Base-by-base conservation (phyloP, 345 rosid species). In the Corchorus capsularis region DNA sequence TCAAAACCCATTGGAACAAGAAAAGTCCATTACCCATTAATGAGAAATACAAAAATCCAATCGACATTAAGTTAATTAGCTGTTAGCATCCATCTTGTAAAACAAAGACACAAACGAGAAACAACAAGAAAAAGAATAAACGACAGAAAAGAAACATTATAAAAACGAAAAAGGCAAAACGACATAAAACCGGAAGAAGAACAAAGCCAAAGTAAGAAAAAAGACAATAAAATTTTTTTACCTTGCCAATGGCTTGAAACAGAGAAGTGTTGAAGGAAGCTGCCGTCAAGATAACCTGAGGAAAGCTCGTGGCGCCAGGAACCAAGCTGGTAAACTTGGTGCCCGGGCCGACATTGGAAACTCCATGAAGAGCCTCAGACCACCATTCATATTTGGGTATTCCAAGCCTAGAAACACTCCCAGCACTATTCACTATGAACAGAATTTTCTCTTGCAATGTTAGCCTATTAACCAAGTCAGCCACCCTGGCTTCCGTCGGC, bases 361-460 rank as follows among this genome's bases (percentile, higher is more conserved):
- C 96, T 39, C 99, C 99, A 53, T 95, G 99, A 75, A 95, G 81
- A 43, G 98, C 99, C 87, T 95, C 99, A 0, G 97, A 92, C 99
- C 98, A 96, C 99, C 99, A 96, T 79, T 88, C 88, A 63, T 93
- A 96, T 61, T 77, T 82, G 1, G 99, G 99, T 50, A 93, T 89
- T 55, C 99, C 98, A 3, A 96, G 93, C 14, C 91, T 71, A 35
- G 79, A 78, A 75, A 96, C 97, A 37, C 86, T 89, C 20, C 84
- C 86, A 0, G 97, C 88, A 20, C 17, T 35, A 69, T 80, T 73
- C 79, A 85, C 90, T 79, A 93, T 65, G 81, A 87, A 89, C 4
- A 79, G 59, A 0, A 93, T 85, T 76, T 96, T 96, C 87, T 96
- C 99, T 41, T 86, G 89, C 86, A 96, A 84, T 20, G 93, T 87